Conservation (phyloP, 768 basidiomycete species). For the Ramaria rubella region DNA sequence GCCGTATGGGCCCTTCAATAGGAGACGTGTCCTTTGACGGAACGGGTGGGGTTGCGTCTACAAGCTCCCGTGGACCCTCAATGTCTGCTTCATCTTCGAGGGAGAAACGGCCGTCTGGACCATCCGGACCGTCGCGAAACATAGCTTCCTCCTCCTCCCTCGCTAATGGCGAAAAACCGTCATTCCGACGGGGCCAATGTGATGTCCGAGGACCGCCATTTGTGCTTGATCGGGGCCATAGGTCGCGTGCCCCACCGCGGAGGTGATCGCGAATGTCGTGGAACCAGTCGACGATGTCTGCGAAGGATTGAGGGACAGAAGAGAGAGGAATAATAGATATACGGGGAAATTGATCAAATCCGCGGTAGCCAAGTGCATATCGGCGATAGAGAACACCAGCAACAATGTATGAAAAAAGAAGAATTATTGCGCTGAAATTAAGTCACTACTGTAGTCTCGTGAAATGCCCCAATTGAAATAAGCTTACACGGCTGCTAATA, state of each 20-base stretch:
- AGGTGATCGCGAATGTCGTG: conserved; percentile 8
- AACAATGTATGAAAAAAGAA: conserved; percentile 59
- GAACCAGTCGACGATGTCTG: conserved; percentile 6
- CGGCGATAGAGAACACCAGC: conserved; percentile 73
- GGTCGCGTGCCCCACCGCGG: conserved; percentile 5
- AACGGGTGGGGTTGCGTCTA: not conserved
- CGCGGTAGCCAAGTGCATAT: conserved; percentile 63
- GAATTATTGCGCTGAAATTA: conserved; percentile 40
- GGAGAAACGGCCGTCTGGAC: conserved; percentile 7
- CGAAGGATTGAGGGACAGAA: not conserved
- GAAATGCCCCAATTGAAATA: not conserved
- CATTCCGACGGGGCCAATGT: conserved; percentile 4
- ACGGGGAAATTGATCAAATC: conserved; percentile 62
- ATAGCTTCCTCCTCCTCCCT: conserved; percentile 11
- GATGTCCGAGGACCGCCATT: not conserved
- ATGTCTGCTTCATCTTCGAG: conserved; percentile 10
- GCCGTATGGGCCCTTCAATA: not conserved
- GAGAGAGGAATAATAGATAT: conserved; percentile 16
- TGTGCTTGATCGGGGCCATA: conserved; percentile 2
- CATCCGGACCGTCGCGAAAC: conserved; percentile 8
- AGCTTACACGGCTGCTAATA: conserved; percentile 43
- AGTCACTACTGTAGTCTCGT: no score
- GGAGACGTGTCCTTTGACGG: not conserved
- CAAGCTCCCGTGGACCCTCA: not conserved
- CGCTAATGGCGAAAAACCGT: conserved; percentile 8